Evolutionary conservation across 371 early-diverging fungal genomes (phyloP).

Genomic region (Capillidium heterosporum): DNA sequence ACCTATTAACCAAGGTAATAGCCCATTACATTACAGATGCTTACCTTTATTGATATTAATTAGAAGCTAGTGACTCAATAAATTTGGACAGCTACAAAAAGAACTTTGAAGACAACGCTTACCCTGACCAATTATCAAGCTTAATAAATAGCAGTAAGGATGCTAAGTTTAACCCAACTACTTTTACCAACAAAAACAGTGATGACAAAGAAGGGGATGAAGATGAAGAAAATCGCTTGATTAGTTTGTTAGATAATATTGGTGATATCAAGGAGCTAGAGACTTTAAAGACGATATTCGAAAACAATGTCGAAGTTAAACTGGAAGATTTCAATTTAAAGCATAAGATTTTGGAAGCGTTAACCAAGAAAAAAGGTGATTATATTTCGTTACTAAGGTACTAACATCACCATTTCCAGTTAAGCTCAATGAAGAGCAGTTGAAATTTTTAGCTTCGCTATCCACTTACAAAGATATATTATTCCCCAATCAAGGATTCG

Average conservation of each 20-base stretch:
- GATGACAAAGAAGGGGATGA: background rate
- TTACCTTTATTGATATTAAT: background rate
- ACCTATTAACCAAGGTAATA: conserved; percentile 21
- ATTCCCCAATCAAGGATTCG: conserved; percentile 36
- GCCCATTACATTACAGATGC: background rate
- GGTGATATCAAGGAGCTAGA: background rate
- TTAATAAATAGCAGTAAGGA: background rate
- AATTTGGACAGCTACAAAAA: conserved; percentile 8
- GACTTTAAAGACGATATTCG: background rate
- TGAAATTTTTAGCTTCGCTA: conserved; percentile 36
- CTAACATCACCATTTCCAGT: background rate
- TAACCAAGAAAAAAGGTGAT: background rate
- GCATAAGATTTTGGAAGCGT: background rate
- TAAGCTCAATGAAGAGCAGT: conserved; percentile 25
- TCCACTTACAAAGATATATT: conserved; percentile 59
- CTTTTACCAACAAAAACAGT: background rate
- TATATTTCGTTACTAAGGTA: background rate
- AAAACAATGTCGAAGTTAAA: background rate
- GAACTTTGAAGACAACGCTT: background rate
- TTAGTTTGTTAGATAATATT: too few relatives aligned
- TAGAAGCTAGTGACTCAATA: conserved; percentile 3
- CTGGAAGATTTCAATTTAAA: background rate
- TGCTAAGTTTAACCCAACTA: too few relatives aligned
- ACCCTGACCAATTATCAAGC: background rate
- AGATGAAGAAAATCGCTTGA: too few relatives aligned